Evolutionary conservation across 116 monocot species (phyloP).

Genomic region (Cymodocea nodosa): DNA sequence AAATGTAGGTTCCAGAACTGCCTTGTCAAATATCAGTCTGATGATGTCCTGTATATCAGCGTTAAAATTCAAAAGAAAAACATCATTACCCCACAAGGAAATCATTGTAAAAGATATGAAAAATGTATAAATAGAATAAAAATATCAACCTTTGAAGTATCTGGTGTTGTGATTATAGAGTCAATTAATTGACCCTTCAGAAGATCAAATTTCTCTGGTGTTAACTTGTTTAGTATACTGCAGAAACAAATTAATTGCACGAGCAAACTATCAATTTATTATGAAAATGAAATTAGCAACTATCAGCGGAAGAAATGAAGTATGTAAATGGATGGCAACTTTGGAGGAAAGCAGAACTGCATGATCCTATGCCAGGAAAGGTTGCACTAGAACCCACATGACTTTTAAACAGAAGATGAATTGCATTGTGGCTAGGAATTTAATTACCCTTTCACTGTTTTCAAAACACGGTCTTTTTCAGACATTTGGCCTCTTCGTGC

Average conservation of each 20-base stretch:
- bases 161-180: constrained; percentile 70
- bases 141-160: constrained; percentile 60
- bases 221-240: constrained; percentile 95
- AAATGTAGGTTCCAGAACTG: constrained; percentile 92
- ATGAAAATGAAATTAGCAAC: neutral
- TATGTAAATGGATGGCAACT: too few relatives aligned
- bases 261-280: neutral
- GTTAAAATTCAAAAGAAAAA: neutral
- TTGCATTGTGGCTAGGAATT: neutral
- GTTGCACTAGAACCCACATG: too few relatives aligned
- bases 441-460: constrained; percentile 89
- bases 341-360: too few relatives aligned
- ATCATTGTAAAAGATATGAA: neutral
- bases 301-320: too few relatives aligned
- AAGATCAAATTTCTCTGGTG: constrained; percentile 95
- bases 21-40: constrained; percentile 86
- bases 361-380: too few relatives aligned
- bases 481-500: constrained; percentile 55
- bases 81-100: neutral
- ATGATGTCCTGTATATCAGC: constrained; percentile 58
- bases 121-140: neutral
- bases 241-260: constrained; percentile 1
- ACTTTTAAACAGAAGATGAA: too few relatives aligned
- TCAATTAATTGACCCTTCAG: constrained; percentile 90
- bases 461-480: constrained; percentile 68